Conservation (phyloP, 2,329 filamentous ascomycete species). For the Trichoderma semiorbis region DNA sequence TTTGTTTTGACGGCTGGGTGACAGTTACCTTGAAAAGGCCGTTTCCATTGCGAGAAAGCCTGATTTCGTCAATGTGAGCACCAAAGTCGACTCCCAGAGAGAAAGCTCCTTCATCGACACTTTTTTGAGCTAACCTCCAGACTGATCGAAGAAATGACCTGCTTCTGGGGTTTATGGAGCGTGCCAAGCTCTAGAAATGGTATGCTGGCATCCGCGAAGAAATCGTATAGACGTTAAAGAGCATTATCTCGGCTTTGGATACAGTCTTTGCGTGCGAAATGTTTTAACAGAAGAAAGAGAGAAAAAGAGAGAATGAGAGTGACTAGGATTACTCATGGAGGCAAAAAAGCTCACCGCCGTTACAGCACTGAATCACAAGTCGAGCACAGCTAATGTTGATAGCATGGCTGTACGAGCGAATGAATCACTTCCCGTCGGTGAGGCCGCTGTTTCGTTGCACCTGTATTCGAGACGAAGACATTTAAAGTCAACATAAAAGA, state of each 20-base stretch:
- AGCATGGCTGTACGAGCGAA: neutral
- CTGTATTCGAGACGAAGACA: neutral
- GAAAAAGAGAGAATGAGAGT: neutral
- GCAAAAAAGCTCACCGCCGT: neutral
- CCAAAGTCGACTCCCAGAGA: slow-evolving; percentile 23
- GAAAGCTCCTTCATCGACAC: neutral
- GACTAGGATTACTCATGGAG: neutral
- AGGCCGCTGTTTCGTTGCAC: neutral
- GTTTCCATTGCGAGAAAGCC: slow-evolving; percentile 17
- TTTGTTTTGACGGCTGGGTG: neutral
- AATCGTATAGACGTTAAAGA: slow-evolving; percentile 24
- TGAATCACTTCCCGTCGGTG: neutral
- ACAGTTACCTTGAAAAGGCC: neutral
- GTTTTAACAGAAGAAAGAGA: neutral
- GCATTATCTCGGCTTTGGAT: slow-evolving; percentile 1
- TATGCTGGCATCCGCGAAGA: slow-evolving; percentile 16
- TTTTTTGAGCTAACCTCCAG: slow-evolving; percentile 21
- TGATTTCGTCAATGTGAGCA: slow-evolving; percentile 22
- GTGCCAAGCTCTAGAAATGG: slow-evolving; percentile 9
- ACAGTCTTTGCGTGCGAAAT: neutral
- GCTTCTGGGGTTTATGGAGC: neutral
- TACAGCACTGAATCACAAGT: neutral
- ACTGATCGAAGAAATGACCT: slow-evolving; percentile 18
- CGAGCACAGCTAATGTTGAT: neutral
- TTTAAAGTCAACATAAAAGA: neutral